Base-by-base conservation (phyloP, 177 flowering plant genomes). In the Tripterygium wilfordii region DNA sequence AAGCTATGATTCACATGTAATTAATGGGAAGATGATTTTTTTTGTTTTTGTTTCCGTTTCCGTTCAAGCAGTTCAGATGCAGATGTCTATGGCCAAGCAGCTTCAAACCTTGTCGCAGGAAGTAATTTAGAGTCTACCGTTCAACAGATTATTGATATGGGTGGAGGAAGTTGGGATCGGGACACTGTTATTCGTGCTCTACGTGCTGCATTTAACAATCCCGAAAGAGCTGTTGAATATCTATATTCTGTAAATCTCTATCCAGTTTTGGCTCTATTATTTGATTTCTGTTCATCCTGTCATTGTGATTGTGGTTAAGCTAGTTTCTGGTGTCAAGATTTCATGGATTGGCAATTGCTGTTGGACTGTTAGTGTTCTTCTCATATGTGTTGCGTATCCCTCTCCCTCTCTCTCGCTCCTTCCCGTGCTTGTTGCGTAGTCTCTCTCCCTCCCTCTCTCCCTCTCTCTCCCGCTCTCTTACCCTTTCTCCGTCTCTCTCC, bases 181-280 rank as follows among this genome's bases (percentile, higher is more conserved):
- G 85, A 74, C 14, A 79, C 77, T 8, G 85, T 82, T 62, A 48
- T 74, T 4, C 80, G 78, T 45, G 85, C 88, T 41, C 50, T 82
- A 35, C 77, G 88, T 45, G 88, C 88, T 51, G 88, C 88, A 10
- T 82, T 0, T 49, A 82, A 82, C 57, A 82, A 82, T 39, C 85
- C 83, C 17, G 85, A 82, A 53, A 57, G 82, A 61, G 88, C 88
- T 56, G 77, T 82, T 49, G 88, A 82, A 25, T 82, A 82, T 61
- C 33, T 82, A 1, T 79, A 79, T 58, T 79, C 83, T 36, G 88
- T 82, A 52, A 51, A 79, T 70, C 5, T 18, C 31, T 25, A n/a
- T 20, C 8, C 22, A 8, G n/a, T 35, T 3, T 35, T 5, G 14
- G 38, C n/a, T n/a, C n/a, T n/a, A n/a, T n/a, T n/a, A n/a, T n/a